phyloP scores from a whole-genome alignment of 73 alveolate genomes.

The Uronychia setigera region DNA sequence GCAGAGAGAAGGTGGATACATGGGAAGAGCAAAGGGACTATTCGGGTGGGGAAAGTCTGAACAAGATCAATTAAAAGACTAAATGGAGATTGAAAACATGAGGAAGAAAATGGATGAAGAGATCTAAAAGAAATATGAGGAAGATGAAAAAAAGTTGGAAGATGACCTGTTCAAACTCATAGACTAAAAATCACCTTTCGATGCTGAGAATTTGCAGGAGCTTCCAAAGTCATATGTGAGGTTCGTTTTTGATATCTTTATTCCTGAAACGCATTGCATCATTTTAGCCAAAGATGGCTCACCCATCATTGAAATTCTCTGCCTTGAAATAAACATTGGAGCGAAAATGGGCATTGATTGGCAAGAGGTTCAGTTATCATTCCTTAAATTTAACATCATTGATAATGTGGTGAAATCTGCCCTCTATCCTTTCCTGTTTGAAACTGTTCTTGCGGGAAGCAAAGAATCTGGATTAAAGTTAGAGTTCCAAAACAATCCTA shows the following conservation, averaged over 20 bases:
- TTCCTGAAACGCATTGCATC: conserved; percentile 40
- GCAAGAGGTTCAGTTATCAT: conserved; percentile 26
- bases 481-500: conserved; percentile 17
- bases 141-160: conserved; percentile 11
- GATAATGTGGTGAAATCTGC: conserved; percentile 33
- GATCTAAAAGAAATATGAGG: conserved; percentile 3
- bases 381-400: conserved; percentile 31
- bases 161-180: neutral
- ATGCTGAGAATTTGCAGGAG: conserved; percentile 1
- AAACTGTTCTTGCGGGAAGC: conserved; percentile 10
- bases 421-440: conserved; percentile 26
- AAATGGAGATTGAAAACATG: conserved; percentile 29
- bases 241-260: conserved; percentile 12
- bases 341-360: conserved; percentile 40
- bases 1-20: conserved; percentile 16
- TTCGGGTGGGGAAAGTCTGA: conserved; percentile 48
- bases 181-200: conserved; percentile 4
- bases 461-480: conserved; percentile 17
- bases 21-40: conserved; percentile 9
- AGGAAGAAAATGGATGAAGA: conserved; percentile 17
- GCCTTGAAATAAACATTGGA: conserved; percentile 26
- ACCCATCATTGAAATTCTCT: conserved; percentile 30
- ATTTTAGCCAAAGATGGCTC: conserved; percentile 25
- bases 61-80: conserved; percentile 32
- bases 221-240: conserved; percentile 20